A percentile compares a stretch with the other conserved stretches of the same genome.
phyloP scores from a whole-genome alignment of 2,329 filamentous ascomycete species.

The Aspergillus glaucus region DNA sequence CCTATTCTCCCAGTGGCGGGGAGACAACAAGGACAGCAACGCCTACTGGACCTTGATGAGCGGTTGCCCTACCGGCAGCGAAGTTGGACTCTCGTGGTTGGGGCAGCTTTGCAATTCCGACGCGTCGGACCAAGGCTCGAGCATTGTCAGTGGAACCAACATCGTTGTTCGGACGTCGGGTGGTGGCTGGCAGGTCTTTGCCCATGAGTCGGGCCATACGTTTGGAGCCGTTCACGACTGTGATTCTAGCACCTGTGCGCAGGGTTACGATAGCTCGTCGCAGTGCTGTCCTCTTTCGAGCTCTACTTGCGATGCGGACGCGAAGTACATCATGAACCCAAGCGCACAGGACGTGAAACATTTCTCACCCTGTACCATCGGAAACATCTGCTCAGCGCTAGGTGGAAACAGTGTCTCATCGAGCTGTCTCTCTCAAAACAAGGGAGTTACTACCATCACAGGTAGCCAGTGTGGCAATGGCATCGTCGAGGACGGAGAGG shows the following conservation, averaged over 20 bases:
- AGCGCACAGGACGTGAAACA: slow-evolving; percentile 68
- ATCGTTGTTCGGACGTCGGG: slow-evolving; percentile 76
- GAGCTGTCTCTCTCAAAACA: slow-evolving; percentile 76
- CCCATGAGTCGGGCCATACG: slow-evolving; percentile 88
- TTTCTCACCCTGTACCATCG: slow-evolving; percentile 85
- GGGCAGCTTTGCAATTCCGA: slow-evolving; percentile 71
- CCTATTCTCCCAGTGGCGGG: slow-evolving; percentile 83
- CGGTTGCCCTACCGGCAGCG: slow-evolving; percentile 71
- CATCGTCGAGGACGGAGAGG: slow-evolving; percentile 88
- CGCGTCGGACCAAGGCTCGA: slow-evolving; percentile 45
- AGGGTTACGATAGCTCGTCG: slow-evolving; percentile 56
- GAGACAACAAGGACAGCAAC: slow-evolving; percentile 67
- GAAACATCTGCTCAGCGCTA: slow-evolving; percentile 88
- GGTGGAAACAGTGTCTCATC: slow-evolving; percentile 69
- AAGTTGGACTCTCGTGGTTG: slow-evolving; percentile 89
- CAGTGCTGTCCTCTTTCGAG: slow-evolving; percentile 75
- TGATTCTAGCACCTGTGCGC: slow-evolving; percentile 58
- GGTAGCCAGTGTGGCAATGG: slow-evolving; percentile 90
- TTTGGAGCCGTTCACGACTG: slow-evolving; percentile 97
- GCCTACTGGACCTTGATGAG: slow-evolving; percentile 90
- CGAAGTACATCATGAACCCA: slow-evolving; percentile 93
- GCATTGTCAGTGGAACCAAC: slow-evolving; percentile 79
- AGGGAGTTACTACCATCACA: slow-evolving; percentile 70
- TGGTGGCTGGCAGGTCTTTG: slow-evolving; percentile 68
- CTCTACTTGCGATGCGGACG: slow-evolving; percentile 64